A percentile compares a stretch with the other conserved stretches of the same genome.
Evolutionary conservation across 2,329 filamentous ascomycete species (phyloP).

Genomic region (Paecilomyces niveus): DNA sequence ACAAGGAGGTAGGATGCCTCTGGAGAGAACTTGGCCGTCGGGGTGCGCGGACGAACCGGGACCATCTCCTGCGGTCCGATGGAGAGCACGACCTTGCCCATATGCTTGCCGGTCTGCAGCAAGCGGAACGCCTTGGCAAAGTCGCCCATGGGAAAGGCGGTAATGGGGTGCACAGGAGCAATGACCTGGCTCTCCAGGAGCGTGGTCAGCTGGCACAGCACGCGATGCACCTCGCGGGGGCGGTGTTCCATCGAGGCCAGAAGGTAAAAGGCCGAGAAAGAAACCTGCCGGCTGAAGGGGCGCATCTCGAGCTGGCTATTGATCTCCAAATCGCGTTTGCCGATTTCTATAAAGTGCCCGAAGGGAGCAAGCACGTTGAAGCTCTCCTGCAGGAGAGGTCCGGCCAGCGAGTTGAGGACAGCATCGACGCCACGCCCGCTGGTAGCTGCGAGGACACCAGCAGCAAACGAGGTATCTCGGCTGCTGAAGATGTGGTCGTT

Average conservation of each 20-base stretch:
- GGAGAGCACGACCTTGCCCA: not conserved
- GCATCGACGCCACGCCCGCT: slow-evolving; percentile 3
- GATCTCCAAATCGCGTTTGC: slow-evolving; percentile 32
- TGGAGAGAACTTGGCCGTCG: not conserved
- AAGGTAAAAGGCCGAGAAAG: not conserved
- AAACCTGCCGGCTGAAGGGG: not conserved
- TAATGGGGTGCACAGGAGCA: not conserved
- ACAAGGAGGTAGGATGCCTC: not conserved
- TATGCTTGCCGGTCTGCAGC: not conserved
- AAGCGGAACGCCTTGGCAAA: not conserved
- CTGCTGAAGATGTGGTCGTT: slow-evolving; percentile 5
- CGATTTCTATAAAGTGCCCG: slow-evolving; percentile 41
- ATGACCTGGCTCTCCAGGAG: not conserved
- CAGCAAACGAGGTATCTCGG: not conserved
- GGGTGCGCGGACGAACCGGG: not conserved
- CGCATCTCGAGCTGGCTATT: not conserved
- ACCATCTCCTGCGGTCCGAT: not conserved
- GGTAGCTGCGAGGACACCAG: not conserved
- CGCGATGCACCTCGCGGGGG: no score
- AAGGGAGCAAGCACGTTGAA: slow-evolving; percentile 15
- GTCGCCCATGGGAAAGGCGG: not conserved
- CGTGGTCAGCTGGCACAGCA: no score
- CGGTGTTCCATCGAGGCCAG: not conserved
- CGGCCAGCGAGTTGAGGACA: slow-evolving; percentile 7
- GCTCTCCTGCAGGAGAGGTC: slow-evolving; percentile 4